Evolutionary conservation across 768 basidiomycete species (phyloP).

Genomic region (Naganishia onofrii): DNA sequence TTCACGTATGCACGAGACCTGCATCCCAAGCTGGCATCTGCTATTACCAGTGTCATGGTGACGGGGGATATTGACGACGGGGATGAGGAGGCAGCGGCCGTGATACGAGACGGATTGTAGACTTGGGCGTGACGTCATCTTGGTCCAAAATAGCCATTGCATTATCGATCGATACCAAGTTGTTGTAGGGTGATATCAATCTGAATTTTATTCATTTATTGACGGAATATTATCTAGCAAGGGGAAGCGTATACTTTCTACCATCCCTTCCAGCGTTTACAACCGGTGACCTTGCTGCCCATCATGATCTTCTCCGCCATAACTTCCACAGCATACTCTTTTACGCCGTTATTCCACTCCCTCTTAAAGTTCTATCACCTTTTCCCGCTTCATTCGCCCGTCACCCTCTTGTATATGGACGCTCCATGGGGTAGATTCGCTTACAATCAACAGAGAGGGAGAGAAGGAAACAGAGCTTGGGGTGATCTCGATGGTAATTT

Average conservation of each 20-base stretch:
- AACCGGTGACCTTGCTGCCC: background rate
- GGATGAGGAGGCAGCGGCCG: constrained; percentile 13
- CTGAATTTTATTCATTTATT: background rate
- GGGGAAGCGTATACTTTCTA: too few relatives aligned
- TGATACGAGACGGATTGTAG: constrained; percentile 10
- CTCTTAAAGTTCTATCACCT: constrained; percentile 39
- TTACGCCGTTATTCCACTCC: constrained; percentile 19
- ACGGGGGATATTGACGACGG: background rate
- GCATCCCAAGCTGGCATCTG: constrained; percentile 81
- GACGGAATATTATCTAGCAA: too few relatives aligned
- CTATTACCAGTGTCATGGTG: constrained; percentile 49
- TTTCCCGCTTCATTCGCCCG: constrained; percentile 47
- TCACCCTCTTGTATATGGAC: constrained; percentile 59
- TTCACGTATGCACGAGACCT: constrained; percentile 90
- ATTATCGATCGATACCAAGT: background rate
- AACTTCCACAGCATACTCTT: constrained; percentile 10
- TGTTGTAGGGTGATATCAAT: background rate
- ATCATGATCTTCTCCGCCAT: constrained; percentile 4
- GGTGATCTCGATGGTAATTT: constrained; percentile 40
- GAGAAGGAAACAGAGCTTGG: constrained; percentile 16
- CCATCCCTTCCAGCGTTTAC: too few relatives aligned
- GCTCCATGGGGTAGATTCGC: constrained; percentile 81
- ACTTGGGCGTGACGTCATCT: background rate
- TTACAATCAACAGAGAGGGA: constrained; percentile 10
- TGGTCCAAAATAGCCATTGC: background rate